These are phyloP conservation scores for Zasmidium angulare DNA, from an alignment of 2,329 filamentous ascomycete genomes.

Conservation along the genomic window DNA sequence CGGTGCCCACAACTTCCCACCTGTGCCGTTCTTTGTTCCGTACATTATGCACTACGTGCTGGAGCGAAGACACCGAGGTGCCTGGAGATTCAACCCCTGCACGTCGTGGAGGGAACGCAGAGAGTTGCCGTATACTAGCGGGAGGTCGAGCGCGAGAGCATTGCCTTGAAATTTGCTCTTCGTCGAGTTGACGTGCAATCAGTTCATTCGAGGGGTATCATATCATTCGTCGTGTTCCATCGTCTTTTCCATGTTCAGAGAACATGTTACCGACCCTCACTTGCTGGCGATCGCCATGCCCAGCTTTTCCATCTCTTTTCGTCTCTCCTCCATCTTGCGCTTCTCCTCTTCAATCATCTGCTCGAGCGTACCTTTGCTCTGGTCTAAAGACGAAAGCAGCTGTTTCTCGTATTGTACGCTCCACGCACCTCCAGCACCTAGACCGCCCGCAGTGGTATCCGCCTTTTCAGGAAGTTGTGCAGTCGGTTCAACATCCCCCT, in stretches of 20 bases:
- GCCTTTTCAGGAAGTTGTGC: constrained; percentile 71
- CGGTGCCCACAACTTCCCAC: not conserved
- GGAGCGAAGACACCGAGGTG: not conserved
- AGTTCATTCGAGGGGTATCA: constrained; percentile 1
- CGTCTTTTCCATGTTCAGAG: constrained; percentile 8
- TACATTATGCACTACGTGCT: not conserved
- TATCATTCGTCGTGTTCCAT: constrained; percentile 1
- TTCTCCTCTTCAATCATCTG: constrained; percentile 41
- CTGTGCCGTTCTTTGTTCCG: not conserved
- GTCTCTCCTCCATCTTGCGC: constrained; percentile 28
- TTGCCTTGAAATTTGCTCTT: no score
- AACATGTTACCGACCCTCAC: not conserved
- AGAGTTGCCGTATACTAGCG: not conserved
- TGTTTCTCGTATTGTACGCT: constrained; percentile 33
- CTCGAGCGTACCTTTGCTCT: constrained; percentile 61
- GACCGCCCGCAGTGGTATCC: constrained; percentile 66
- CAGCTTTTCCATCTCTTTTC: constrained; percentile 29
- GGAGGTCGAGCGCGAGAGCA: not conserved
- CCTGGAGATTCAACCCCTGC: not conserved
- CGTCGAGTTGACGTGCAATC: no score
- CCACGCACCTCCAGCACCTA: constrained; percentile 61
- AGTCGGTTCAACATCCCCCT: constrained; percentile 60
- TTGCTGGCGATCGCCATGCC: constrained; percentile 4
- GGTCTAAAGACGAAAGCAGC: constrained; percentile 42
- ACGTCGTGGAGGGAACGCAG: not conserved